A percentile compares a stretch with the other conserved stretches of the same genome.
Evolutionary conservation across 2,329 filamentous ascomycete species (phyloP).

Genomic region (Aureobasidium pullulans): DNA sequence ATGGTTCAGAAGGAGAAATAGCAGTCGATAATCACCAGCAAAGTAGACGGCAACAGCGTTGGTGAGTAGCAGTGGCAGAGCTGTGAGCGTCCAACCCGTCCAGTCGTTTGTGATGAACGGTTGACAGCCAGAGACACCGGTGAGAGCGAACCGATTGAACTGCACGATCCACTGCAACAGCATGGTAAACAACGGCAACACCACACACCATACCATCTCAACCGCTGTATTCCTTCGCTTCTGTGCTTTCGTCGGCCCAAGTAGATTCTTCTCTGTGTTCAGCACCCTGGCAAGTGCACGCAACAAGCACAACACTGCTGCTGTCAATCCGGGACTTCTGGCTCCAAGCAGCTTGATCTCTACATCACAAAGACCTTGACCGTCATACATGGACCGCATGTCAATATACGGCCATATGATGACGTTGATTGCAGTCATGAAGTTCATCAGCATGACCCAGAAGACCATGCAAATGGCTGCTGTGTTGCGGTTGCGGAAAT

Average conservation of each 20-base stretch:
- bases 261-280: slow-evolving; percentile 48
- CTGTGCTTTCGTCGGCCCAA: slow-evolving; percentile 44
- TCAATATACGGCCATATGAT: slow-evolving; percentile 58
- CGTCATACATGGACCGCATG: slow-evolving; percentile 48
- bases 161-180: slow-evolving; percentile 54
- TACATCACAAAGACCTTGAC: slow-evolving; percentile 56
- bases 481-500: slow-evolving; percentile 54
- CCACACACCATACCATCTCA: slow-evolving; percentile 50
- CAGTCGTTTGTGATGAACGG: slow-evolving; percentile 49
- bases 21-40: slow-evolving; percentile 41
- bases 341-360: slow-evolving; percentile 53
- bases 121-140: slow-evolving; percentile 52
- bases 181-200: slow-evolving; percentile 49
- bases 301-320: slow-evolving; percentile 51
- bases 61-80: slow-evolving; percentile 51
- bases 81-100: slow-evolving; percentile 47
- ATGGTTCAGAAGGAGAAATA: not conserved
- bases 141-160: slow-evolving; percentile 50
- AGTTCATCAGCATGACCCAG: slow-evolving; percentile 50
- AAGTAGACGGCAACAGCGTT: slow-evolving; percentile 48
- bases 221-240: slow-evolving; percentile 40
- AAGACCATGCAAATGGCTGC: slow-evolving; percentile 50
- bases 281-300: slow-evolving; percentile 53
- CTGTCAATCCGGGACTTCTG: slow-evolving; percentile 44
- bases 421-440: slow-evolving; percentile 54